Conservation (phyloP, 345 rosid genomes). For the Cardamine chenopodiifolia region DNA sequence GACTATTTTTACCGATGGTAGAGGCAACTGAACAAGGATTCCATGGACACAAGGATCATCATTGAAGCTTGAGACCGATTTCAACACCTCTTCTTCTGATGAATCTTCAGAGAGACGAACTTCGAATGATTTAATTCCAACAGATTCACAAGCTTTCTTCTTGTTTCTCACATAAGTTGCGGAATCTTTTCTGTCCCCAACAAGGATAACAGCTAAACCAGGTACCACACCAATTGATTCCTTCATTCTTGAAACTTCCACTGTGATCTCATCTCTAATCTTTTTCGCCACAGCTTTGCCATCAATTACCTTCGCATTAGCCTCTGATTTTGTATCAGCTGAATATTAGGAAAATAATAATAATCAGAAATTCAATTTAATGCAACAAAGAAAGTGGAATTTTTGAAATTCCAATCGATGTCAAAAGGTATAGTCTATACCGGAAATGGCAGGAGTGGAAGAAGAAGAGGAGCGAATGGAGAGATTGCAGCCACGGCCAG, state of each 20-base stretch:
- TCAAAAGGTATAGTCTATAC: slow-evolving; percentile 25
- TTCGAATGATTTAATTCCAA: slow-evolving; percentile 76
- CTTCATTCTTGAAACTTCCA: slow-evolving; percentile 73
- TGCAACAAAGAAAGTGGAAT: background rate
- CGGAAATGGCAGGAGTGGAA: slow-evolving; percentile 32
- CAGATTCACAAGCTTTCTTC: slow-evolving; percentile 83
- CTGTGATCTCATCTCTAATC: slow-evolving; percentile 68
- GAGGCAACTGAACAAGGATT: slow-evolving; percentile 88
- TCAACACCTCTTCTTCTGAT: slow-evolving; percentile 67
- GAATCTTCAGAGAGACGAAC: slow-evolving; percentile 61
- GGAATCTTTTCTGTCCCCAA: slow-evolving; percentile 82
- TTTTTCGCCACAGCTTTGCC: slow-evolving; percentile 74
- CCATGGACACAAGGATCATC: slow-evolving; percentile 78
- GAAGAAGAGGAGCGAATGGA: slow-evolving; percentile 39
- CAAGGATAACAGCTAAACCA: slow-evolving; percentile 82
- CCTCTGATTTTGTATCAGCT: slow-evolving; percentile 48
- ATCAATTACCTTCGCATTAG: slow-evolving; percentile 66
- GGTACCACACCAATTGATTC: slow-evolving; percentile 72
- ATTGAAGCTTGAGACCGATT: slow-evolving; percentile 60
- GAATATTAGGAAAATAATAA: background rate
- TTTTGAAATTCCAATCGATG: background rate
- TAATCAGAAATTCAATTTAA: background rate
- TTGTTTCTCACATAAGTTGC: slow-evolving; percentile 84
- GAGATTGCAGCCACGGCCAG: slow-evolving; percentile 28
- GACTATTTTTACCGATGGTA: slow-evolving; percentile 58